These are phyloP conservation scores for Sporothrix inflata DNA, from an alignment of 2,329 filamentous ascomycete genomes.

Conservation along the genomic window DNA sequence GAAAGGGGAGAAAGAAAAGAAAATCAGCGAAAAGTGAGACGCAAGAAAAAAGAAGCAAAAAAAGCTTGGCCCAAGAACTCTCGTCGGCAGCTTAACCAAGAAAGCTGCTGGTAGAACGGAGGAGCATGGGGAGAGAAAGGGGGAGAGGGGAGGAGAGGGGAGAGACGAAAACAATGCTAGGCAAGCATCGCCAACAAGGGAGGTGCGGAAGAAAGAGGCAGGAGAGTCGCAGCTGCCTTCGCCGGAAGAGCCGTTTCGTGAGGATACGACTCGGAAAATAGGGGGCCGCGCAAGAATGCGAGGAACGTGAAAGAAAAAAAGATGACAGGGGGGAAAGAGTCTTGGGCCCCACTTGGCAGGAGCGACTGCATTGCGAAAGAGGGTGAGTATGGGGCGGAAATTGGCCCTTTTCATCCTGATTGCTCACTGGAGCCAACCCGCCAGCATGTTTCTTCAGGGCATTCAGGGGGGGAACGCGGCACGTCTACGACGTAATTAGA, in stretches of 20 bases:
- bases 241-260: not conserved
- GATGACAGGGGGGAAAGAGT: not conserved
- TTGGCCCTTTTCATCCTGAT: not conserved
- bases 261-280: constrained; percentile 11
- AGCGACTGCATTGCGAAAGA: constrained; percentile 13
- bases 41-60: not conserved
- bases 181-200: constrained; percentile 12
- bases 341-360: constrained; percentile 19
- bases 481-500: not conserved
- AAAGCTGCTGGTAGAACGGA: not conserved
- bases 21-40: not conserved
- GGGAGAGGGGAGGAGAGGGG: not conserved
- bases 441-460: not conserved
- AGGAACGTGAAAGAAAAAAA: not conserved
- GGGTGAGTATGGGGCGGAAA: not conserved
- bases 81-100: constrained; percentile 16
- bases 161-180: not conserved
- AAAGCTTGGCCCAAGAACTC: not conserved
- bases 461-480: not conserved
- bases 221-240: not conserved
- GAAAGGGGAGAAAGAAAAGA: not conserved
- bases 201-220: not conserved
- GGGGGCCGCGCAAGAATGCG: constrained; percentile 3
- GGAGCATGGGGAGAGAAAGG: not conserved
- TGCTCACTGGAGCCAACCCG: not conserved